A percentile compares a stretch with the other conserved stretches of the same genome.
phyloP scores from a whole-genome alignment of 208 protist genomes.

The Blastocrithidia nonstop region DNA sequence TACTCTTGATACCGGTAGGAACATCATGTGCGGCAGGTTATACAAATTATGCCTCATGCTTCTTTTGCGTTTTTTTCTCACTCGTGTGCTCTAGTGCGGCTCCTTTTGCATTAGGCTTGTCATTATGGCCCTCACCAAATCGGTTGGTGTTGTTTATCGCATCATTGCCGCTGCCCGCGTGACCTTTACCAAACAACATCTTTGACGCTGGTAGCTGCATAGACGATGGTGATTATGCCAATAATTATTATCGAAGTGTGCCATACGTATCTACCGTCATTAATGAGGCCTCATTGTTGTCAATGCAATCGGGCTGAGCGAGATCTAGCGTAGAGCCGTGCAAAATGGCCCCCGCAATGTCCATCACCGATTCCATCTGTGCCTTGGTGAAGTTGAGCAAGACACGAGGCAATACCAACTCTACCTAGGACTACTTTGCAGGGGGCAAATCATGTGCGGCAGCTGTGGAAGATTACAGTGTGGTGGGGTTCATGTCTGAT shows the following conservation, averaged over 20 bases:
- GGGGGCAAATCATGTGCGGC: background rate
- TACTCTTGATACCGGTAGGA: too few species aligned
- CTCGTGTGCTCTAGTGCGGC: background rate
- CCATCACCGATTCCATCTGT: constrained; percentile 45
- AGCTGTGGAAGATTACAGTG: background rate
- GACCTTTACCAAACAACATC: background rate
- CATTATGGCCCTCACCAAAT: constrained; percentile 4
- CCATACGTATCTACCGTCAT: too few species aligned
- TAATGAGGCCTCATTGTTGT: too few species aligned
- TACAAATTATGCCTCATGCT: background rate
- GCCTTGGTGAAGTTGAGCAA: constrained; percentile 14
- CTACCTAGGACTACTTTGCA: background rate
- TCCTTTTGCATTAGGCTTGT: background rate
- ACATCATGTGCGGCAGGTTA: too few species aligned
- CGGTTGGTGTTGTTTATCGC: constrained; percentile 5
- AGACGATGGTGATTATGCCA: too few species aligned
- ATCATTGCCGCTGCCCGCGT: constrained; percentile 1
- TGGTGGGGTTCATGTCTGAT: too few species aligned
- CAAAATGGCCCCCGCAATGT: constrained; percentile 39
- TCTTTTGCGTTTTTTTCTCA: background rate
- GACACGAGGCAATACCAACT: constrained; percentile 1
- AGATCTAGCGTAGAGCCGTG: constrained; percentile 8
- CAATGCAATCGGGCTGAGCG: too few species aligned
- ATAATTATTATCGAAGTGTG: too few species aligned
- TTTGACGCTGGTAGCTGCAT: too few species aligned